A percentile compares a stretch with the other conserved stretches of the same genome.
phyloP scores from a whole-genome alignment of 129 eudicot species.

The Pseudognaphalium luteoalbum region DNA sequence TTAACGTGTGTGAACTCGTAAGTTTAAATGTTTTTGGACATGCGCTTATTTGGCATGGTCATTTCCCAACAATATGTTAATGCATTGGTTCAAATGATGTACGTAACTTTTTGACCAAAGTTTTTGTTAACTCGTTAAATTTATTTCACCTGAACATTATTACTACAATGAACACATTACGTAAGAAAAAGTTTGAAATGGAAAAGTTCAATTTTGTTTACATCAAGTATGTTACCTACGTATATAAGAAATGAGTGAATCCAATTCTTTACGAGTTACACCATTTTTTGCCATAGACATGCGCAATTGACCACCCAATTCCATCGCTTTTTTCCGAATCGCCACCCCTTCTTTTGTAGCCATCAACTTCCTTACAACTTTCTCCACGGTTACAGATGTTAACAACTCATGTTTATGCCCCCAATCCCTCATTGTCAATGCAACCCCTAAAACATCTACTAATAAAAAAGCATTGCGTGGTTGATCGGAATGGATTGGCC shows the following conservation, averaged over 20 bases:
- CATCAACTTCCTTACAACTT: conserved; percentile 35
- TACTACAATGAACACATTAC: too few species aligned
- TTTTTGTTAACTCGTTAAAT: too few species aligned
- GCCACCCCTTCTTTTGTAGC: conserved; percentile 41
- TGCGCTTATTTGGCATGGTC: too few species aligned
- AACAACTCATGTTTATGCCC: conserved; percentile 18
- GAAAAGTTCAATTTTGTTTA: too few species aligned
- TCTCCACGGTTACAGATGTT: not conserved
- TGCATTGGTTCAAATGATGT: too few species aligned
- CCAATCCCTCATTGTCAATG: conserved; percentile 40
- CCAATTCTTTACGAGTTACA: conserved; percentile 30
- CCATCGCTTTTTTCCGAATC: conserved; percentile 41
- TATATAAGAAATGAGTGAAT: conserved; percentile 39
- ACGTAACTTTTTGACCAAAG: too few species aligned
- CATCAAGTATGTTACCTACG: not conserved
- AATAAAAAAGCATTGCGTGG: conserved; percentile 45
- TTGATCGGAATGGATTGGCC: conserved; percentile 65
- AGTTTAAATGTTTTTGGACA: too few species aligned
- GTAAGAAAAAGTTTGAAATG: too few species aligned
- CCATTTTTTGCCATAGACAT: conserved; percentile 44
- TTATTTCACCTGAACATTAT: too few species aligned
- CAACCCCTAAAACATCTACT: conserved; percentile 31
- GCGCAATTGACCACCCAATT: conserved; percentile 30
- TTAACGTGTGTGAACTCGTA: too few species aligned
- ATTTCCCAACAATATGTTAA: too few species aligned